phyloP scores from a whole-genome alignment of 2,329 filamentous ascomycete species.

The Sodiomyces alkalinus region DNA sequence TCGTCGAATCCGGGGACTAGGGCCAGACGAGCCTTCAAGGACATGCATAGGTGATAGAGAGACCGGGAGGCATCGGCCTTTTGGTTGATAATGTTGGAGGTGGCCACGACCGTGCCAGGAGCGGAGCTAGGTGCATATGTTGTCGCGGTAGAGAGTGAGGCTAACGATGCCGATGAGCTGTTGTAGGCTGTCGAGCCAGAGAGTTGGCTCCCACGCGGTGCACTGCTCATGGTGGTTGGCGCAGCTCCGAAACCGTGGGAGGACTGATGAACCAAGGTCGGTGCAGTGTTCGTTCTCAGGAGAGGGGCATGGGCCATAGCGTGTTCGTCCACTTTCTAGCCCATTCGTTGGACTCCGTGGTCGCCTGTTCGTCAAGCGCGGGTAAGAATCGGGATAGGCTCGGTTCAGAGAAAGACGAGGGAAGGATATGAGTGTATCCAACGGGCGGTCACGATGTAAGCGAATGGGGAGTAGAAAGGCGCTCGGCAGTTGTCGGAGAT shows the following conservation, averaged over 20 bases:
- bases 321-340: too few relatives aligned
- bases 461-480: too few relatives aligned
- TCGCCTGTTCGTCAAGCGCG: slow-evolving; percentile 1
- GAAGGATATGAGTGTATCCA: too few relatives aligned
- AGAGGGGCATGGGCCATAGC: slow-evolving; percentile 46
- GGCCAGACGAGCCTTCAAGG: slow-evolving; percentile 64
- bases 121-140: slow-evolving; percentile 18
- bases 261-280: slow-evolving; percentile 34
- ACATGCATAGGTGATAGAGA: slow-evolving; percentile 88
- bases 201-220: slow-evolving; percentile 44
- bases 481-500: too few relatives aligned
- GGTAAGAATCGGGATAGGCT: too few relatives aligned
- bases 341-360: slow-evolving; percentile 20
- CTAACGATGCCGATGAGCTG: slow-evolving; percentile 36
- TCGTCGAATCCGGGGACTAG: slow-evolving; percentile 73
- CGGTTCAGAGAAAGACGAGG: too few relatives aligned
- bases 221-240: slow-evolving; percentile 33
- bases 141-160: slow-evolving; percentile 28
- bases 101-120: slow-evolving; percentile 54
- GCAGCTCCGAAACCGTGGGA: slow-evolving; percentile 29
- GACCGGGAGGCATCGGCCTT: slow-evolving; percentile 83
- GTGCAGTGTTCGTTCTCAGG: slow-evolving; percentile 42
- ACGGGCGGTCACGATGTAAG: too few relatives aligned
- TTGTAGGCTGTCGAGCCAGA: slow-evolving; percentile 43
- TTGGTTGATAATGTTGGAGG: slow-evolving; percentile 93